Evolutionary conservation across 805 yeast genomes (phyloP).

Genomic region (Torulaspora microellipsoides): DNA sequence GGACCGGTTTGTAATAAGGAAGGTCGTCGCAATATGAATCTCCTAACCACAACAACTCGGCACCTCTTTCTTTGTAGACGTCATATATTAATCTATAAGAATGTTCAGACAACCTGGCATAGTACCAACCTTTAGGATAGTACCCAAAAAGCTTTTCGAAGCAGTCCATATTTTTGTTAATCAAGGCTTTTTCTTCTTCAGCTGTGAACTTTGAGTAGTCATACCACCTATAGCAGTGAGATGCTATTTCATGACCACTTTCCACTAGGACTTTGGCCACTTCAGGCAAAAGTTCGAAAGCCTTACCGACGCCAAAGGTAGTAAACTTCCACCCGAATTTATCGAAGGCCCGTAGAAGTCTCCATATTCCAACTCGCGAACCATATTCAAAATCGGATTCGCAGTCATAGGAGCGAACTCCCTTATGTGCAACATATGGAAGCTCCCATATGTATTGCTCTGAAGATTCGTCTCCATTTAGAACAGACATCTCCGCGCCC

Average conservation of each 20-base stretch:
- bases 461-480: slow-evolving; percentile 30
- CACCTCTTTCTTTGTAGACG: slow-evolving; percentile 33
- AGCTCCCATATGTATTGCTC: slow-evolving; percentile 20
- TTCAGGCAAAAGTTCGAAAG: slow-evolving; percentile 33
- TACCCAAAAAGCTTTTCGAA: slow-evolving; percentile 34
- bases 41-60: slow-evolving; percentile 34
- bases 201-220: slow-evolving; percentile 29
- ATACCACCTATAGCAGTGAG: slow-evolving; percentile 38
- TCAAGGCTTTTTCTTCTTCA: slow-evolving; percentile 34
- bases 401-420: slow-evolving; percentile 27
- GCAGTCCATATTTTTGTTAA: slow-evolving; percentile 29
- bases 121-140: slow-evolving; percentile 38
- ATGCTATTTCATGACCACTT: slow-evolving; percentile 39
- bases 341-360: slow-evolving; percentile 33
- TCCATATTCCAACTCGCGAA: slow-evolving; percentile 35
- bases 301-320: slow-evolving; percentile 38
- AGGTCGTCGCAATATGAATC: slow-evolving; percentile 38
- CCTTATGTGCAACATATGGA: slow-evolving; percentile 13
- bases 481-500: slow-evolving; percentile 32
- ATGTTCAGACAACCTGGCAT: slow-evolving; percentile 34
- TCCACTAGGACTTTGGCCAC: slow-evolving; percentile 36
- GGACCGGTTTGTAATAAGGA: slow-evolving; percentile 37
- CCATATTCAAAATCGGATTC: slow-evolving; percentile 37
- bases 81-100: slow-evolving; percentile 35
- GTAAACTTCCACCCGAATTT: slow-evolving; percentile 35